Base-by-base conservation (phyloP, 352 stramenopile genomes). In the Pythium volutum region DNA sequence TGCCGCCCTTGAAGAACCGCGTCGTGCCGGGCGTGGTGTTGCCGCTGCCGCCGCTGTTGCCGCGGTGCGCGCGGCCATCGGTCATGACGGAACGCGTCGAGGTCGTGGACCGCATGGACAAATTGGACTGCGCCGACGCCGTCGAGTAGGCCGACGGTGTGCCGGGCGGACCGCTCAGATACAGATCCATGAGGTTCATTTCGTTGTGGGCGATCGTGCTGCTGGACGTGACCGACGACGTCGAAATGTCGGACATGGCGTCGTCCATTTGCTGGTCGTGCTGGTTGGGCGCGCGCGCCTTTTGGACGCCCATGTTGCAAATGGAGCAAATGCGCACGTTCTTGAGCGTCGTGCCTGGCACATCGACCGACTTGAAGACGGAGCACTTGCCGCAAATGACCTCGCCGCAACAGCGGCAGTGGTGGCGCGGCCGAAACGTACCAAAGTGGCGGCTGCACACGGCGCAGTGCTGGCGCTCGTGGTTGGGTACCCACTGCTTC, bases 341-440 rank as follows among this genome's bases (percentile, higher is more conserved):
- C 70, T 89, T 87, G 58, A 95, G 70, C 26, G 74, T 90, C 8
- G 82, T 89, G 48, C 82, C 86, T 11, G 86, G 86, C 23, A 95
- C 77, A 46, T 95, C 83, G 9, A 92, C 80, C n/a, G 70, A 75
- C 61, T 84, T 82, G 63, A 92, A 88, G 18, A 95, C 68, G 59
- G 78, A 91, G 70, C 86, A 95, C 63, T 95, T 95, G 36, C 82
- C 79, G 56, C 86, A 95, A 47, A 95, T 93, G 27, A 95, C 84
- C 61, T 95, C 86, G n/a, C 86, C 86, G 48, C 86, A 95, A 63
- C 81, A 89, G 62, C 86, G 82, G 63, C 86, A 95, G 64, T 95
- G 86, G 57, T 95, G 86, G 22, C 84, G 84, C 49, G 81, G 84
- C 7, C 84, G 86, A 65, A 95, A 93, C 16, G 83, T 86, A 25